A percentile compares a stretch with the other conserved stretches of the same genome.
These are phyloP conservation scores for Hypomyces perniciosus DNA, from an alignment of 2,329 filamentous ascomycete species.

Conservation along the genomic window DNA sequence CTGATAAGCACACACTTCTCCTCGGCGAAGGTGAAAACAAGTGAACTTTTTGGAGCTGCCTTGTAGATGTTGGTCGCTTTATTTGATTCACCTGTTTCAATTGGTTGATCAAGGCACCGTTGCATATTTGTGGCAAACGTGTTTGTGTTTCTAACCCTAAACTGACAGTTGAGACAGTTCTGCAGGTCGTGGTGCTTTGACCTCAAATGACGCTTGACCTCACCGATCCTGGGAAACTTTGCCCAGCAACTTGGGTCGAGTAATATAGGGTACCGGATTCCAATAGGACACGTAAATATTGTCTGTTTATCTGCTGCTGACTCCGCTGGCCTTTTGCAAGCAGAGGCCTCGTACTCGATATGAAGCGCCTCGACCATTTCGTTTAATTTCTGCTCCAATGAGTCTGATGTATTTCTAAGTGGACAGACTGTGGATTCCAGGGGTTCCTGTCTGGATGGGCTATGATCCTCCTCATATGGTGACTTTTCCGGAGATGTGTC, in stretches of 20 bases:
- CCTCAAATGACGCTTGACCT: neutral
- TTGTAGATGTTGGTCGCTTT: too few relatives aligned
- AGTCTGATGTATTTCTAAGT: too few relatives aligned
- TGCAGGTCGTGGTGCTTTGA: neutral
- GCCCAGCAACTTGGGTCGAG: neutral
- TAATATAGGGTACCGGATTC: neutral
- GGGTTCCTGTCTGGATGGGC: too few relatives aligned
- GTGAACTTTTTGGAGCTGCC: neutral
- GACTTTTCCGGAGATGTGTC: too few relatives aligned
- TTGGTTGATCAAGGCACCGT: too few relatives aligned
- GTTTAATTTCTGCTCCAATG: too few relatives aligned
- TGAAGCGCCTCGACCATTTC: slow-evolving; percentile 6
- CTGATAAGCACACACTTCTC: neutral
- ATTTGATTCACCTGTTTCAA: too few relatives aligned
- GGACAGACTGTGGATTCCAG: too few relatives aligned
- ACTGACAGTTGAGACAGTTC: neutral
- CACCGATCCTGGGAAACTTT: neutral
- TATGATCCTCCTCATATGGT: too few relatives aligned
- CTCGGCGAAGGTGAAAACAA: neutral
- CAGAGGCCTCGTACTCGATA: neutral
- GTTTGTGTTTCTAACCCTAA: too few relatives aligned
- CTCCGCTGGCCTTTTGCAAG: too few relatives aligned
- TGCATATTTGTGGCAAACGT: too few relatives aligned
- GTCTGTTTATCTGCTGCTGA: neutral
- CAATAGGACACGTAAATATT: neutral